Base-by-base conservation (phyloP, 257 asterid species). In the Nicotiana undulata region DNA sequence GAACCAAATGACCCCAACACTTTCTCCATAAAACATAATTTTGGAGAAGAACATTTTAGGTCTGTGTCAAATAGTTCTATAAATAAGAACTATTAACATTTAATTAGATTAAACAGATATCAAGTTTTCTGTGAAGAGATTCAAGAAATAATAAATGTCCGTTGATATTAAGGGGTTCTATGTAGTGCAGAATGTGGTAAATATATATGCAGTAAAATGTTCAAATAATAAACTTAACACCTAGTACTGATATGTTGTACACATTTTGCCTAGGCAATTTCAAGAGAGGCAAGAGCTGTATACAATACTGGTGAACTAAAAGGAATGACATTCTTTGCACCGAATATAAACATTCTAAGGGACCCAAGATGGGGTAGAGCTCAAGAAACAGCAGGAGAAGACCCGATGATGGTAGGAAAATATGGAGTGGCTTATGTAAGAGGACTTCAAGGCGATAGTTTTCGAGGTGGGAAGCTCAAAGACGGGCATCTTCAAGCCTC, bases 401-500 rank as follows among this genome's bases (percentile, higher is more conserved):
- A 87, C 76, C 90, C 90, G 11, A n/a, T 63, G 79, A 77, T 87
- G 32, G 84, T 75, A 9, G 82, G 87, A 10, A 59, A 32, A 16
- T 87, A 87, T 4, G 84, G 83, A 55, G 86, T 85, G 37, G 81
- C 97, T 3, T 93, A 88, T 82, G 97, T 93, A 44, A 90, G 95
- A 79, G 97, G 97, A 22, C 81, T 93, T 34, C 95, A 91, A 63
- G 97, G 97, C n/a, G 97, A 93, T 53, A 87, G 88, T 76, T 89
- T 88, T 49, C 88, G 84, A 81, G 97, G 95, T 11, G 95, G 92
- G 9, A 44, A 75, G 72, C 87, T 87, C 12, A 82, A 82, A 32
- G 87, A 87, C 51, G 85, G 90, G 13, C 81, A 72, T 7, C 91
- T 93, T 20, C 89, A 88, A 83, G 93, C 93, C 40, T 93, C 97